Percentiles rank a stretch among this genome's conserved stretches.
Evolutionary conservation across 2,329 filamentous ascomycete genomes (phyloP).

Genomic region (Dactylella cylindrospora): DNA sequence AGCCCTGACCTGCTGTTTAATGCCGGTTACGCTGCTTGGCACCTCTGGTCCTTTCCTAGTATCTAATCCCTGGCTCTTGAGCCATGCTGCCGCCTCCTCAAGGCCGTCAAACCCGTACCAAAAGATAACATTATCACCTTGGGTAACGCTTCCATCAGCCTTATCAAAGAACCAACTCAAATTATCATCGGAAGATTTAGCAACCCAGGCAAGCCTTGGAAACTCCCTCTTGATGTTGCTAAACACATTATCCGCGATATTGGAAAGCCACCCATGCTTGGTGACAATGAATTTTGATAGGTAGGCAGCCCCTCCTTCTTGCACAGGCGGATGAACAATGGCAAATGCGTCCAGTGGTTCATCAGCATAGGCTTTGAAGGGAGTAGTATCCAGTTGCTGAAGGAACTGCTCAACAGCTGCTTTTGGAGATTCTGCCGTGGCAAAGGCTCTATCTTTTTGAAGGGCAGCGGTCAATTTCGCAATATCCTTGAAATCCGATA

Average conservation of each 20-base stretch:
- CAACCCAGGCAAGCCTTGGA: constrained; percentile 90
- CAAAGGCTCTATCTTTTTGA: constrained; percentile 79
- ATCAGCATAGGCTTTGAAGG: constrained; percentile 93
- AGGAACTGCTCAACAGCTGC: constrained; percentile 86
- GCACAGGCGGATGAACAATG: constrained; percentile 74
- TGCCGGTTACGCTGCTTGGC: constrained; percentile 48
- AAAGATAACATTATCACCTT: constrained; percentile 86
- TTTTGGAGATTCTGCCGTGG: constrained; percentile 60
- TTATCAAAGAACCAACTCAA: constrained; percentile 98
- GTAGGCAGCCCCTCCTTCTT: constrained; percentile 71
- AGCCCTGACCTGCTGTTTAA: constrained; percentile 46
- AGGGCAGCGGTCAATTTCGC: constrained; percentile 73
- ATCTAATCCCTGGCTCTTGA: constrained; percentile 80
- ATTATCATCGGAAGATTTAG: constrained; percentile 93
- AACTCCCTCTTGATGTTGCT: constrained; percentile 90
- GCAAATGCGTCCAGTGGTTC: constrained; percentile 90
- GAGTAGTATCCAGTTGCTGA: constrained; percentile 70
- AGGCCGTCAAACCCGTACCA: constrained; percentile 88
- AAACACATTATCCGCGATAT: constrained; percentile 94
- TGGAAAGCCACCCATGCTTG: constrained; percentile 90
- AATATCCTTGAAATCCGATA: constrained; percentile 75
- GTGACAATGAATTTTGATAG: constrained; percentile 90
- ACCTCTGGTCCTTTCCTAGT: constrained; percentile 63
- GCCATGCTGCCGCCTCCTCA: constrained; percentile 77
- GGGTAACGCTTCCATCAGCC: constrained; percentile 85